These are phyloP conservation scores for Chaetomium strumarium DNA, from an alignment of 2,329 filamentous ascomycete species.

Conservation along the genomic window DNA sequence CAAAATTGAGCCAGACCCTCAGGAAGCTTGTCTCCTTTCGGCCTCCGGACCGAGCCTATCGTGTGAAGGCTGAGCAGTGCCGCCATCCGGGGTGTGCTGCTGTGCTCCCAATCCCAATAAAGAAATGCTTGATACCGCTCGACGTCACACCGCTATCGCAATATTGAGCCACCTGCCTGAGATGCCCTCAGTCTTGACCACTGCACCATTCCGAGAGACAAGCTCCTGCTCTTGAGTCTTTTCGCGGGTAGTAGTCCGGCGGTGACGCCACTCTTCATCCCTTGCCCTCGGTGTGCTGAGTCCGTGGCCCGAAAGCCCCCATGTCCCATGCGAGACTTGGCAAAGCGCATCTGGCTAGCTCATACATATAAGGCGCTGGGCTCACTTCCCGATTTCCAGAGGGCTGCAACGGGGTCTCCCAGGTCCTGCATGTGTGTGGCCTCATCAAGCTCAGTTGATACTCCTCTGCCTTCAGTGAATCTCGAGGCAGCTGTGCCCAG, in stretches of 20 bases:
- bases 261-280: slow-evolving; percentile 9
- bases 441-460: background rate
- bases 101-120: slow-evolving; percentile 9
- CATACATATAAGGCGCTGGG: slow-evolving; percentile 18
- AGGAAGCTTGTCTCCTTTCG: slow-evolving; percentile 1
- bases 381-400: background rate
- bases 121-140: background rate
- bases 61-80: too few relatives aligned
- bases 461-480: background rate
- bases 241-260: slow-evolving; percentile 11
- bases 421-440: too few relatives aligned
- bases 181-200: slow-evolving; percentile 23
- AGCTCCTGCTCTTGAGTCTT: too few relatives aligned
- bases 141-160: slow-evolving; percentile 10
- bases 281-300: slow-evolving; percentile 4
- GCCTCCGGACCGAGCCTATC: background rate
- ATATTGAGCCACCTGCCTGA: slow-evolving; percentile 20
- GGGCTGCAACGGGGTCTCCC: slow-evolving; percentile 1
- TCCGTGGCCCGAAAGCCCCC: slow-evolving; percentile 8
- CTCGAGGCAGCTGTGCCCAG: background rate
- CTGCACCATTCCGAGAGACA: slow-evolving; percentile 21
- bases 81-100: slow-evolving; percentile 12
- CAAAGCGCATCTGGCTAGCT: background rate
- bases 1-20: too few relatives aligned
- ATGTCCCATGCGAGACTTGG: slow-evolving; percentile 12